These are phyloP conservation scores for Penicillium ochrochloron DNA, from an alignment of 495 filamentous ascomycete genomes.

Conservation along the genomic window DNA sequence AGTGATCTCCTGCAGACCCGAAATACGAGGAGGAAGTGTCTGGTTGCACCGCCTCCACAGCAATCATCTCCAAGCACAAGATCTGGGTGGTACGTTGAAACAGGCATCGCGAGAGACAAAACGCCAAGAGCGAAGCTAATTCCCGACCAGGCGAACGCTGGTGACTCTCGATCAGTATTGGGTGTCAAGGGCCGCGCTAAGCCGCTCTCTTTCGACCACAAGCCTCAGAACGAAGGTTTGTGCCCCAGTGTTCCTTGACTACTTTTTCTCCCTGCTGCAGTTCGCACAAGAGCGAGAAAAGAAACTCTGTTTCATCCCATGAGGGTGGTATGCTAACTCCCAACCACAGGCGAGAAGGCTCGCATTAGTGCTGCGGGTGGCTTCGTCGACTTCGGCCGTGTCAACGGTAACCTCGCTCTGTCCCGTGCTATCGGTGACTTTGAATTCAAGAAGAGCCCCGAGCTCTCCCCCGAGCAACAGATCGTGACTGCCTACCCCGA, in stretches of 20 bases:
- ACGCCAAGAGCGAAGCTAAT: slow-evolving; percentile 15
- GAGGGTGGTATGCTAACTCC: slow-evolving; percentile 21
- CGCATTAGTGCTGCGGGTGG: slow-evolving; percentile 94
- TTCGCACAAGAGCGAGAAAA: not conserved
- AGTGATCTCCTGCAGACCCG: slow-evolving; percentile 65
- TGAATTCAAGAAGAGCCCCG: slow-evolving; percentile 99
- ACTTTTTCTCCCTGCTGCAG: not conserved
- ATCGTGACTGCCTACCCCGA: slow-evolving; percentile 98
- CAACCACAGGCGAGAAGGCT: slow-evolving; percentile 81
- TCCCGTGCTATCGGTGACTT: slow-evolving; percentile 98
- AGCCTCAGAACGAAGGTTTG: slow-evolving; percentile 95
- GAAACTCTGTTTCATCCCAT: slow-evolving; percentile 3
- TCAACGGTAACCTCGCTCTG: slow-evolving; percentile 97
- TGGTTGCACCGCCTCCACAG: slow-evolving; percentile 92
- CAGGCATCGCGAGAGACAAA: not conserved
- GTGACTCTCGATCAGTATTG: slow-evolving; percentile 91
- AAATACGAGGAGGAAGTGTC: slow-evolving; percentile 98
- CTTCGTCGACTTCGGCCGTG: slow-evolving; percentile 97
- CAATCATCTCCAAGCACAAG: slow-evolving; percentile 84
- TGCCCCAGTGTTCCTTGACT: not conserved
- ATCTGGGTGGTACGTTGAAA: slow-evolving; percentile 83
- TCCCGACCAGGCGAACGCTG: slow-evolving; percentile 79
- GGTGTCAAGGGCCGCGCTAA: slow-evolving; percentile 97
- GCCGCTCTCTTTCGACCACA: slow-evolving; percentile 96
- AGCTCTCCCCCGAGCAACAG: slow-evolving; percentile 93